These are phyloP conservation scores for Heritiera fomes DNA, from an alignment of 345 rosid species.

Conservation along the genomic window DNA sequence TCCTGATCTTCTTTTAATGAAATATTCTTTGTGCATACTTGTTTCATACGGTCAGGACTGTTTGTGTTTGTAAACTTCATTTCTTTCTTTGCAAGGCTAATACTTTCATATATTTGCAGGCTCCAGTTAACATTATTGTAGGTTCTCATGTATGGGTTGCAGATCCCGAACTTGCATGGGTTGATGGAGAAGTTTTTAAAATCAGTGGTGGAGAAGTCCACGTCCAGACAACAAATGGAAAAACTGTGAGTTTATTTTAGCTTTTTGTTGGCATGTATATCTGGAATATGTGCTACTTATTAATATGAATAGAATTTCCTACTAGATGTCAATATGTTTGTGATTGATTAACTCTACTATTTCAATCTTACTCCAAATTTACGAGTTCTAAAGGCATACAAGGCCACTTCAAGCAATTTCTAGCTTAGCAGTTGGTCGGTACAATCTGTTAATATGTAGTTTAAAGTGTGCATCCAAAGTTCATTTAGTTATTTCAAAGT, in stretches of 20 bases:
- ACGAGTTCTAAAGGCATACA: conserved; percentile 2
- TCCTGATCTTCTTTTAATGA: background rate
- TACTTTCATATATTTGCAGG: conserved; percentile 12
- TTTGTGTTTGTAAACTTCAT: background rate
- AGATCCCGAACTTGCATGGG: conserved; percentile 18
- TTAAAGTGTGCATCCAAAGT: conserved; percentile 19
- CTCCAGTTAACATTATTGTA: conserved; percentile 24
- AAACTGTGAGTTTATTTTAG: conserved; percentile 17
- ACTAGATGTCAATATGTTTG: background rate
- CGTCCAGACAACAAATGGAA: conserved; percentile 18
- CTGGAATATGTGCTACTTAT: background rate
- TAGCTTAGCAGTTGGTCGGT: conserved; percentile 7
- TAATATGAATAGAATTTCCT: conserved; percentile 14
- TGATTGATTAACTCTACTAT: conserved; percentile 11
- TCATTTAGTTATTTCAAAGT: conserved; percentile 19
- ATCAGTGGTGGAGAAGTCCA: conserved; percentile 22
- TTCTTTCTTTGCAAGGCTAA: background rate
- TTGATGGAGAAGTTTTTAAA: conserved; percentile 24
- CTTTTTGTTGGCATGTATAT: background rate
- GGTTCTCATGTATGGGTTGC: conserved; percentile 28
- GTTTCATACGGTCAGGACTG: background rate
- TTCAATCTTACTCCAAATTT: background rate
- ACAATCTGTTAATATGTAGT: conserved; percentile 13
- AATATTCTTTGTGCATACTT: background rate
- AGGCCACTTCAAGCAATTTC: conserved; percentile 3